Percentiles rank a stretch among this genome's conserved stretches.
Conservation (phyloP, 169 alveolate genomes). For the Babesia sp. region DNA sequence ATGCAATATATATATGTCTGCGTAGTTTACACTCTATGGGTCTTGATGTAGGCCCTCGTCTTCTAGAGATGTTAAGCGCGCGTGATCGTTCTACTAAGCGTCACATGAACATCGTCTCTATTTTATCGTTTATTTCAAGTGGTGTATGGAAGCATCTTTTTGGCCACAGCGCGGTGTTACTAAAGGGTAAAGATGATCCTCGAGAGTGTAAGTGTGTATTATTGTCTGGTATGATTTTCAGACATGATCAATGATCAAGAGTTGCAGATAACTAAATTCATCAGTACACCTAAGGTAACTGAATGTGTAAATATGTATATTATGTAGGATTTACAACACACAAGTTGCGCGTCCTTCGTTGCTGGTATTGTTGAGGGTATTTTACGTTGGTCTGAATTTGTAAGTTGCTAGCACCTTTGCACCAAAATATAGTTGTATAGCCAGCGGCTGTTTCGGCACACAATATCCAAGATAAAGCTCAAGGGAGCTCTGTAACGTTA, state of each 20-base stretch:
- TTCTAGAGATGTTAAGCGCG: slow-evolving; percentile 50
- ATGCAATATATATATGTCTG: background rate
- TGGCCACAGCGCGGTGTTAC: slow-evolving; percentile 50
- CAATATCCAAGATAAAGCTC: slow-evolving; percentile 34
- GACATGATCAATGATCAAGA: slow-evolving; percentile 65
- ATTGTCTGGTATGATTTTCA: background rate
- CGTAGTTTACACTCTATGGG: slow-evolving; percentile 57
- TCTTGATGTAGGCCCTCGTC: slow-evolving; percentile 44
- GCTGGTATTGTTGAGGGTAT: slow-evolving; percentile 71
- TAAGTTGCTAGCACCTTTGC: slow-evolving; percentile 2
- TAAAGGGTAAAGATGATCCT: slow-evolving; percentile 56
- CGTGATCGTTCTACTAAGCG: slow-evolving; percentile 36
- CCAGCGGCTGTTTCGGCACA: slow-evolving; percentile 61
- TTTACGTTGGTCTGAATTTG: slow-evolving; percentile 44
- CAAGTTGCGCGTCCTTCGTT: slow-evolving; percentile 56
- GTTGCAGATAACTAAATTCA: slow-evolving; percentile 50
- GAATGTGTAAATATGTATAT: background rate
- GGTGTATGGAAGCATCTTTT: slow-evolving; percentile 68
- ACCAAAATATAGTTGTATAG: background rate
- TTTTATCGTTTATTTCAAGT: slow-evolving; percentile 54
- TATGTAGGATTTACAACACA: slow-evolving; percentile 56
- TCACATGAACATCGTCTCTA: slow-evolving; percentile 41
- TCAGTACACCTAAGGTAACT: slow-evolving; percentile 56
- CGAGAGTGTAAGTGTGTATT: slow-evolving; percentile 53
- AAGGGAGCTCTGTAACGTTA: slow-evolving; percentile 27